phyloP scores from a whole-genome alignment of 2,329 filamentous ascomycete species.

The Chrysosphaeria jannelii region DNA sequence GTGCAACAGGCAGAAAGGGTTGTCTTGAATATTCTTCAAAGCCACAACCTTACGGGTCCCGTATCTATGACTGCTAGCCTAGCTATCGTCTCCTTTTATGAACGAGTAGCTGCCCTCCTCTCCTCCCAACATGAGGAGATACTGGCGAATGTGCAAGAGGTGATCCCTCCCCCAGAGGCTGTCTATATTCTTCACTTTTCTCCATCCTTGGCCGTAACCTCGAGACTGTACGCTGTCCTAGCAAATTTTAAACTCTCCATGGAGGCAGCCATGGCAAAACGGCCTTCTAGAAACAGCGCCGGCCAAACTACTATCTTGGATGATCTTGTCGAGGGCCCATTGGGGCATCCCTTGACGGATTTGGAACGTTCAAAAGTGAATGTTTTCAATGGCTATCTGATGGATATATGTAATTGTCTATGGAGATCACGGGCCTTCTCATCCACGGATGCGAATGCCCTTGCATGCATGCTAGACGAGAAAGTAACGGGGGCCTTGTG shows the following conservation, averaged over 20 bases:
- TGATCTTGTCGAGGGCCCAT: neutral
- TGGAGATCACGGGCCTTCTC: conserved; percentile 51
- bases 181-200: conserved; percentile 44
- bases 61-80: conserved; percentile 27
- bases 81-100: conserved; percentile 36
- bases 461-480: conserved; percentile 19
- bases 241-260: conserved; percentile 46
- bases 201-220: conserved; percentile 28
- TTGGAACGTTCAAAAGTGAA: conserved; percentile 31
- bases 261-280: conserved; percentile 23
- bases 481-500: conserved; percentile 15
- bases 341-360: conserved; percentile 7
- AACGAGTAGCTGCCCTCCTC: conserved; percentile 24
- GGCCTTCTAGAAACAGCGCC: conserved; percentile 2
- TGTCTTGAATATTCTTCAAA: too few species aligned
- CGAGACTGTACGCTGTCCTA: conserved; percentile 38
- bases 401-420: conserved; percentile 62
- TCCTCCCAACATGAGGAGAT: conserved; percentile 15
- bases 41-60: too few species aligned
- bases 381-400: conserved; percentile 54
- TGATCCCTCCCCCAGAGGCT: conserved; percentile 33
- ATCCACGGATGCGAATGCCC: conserved; percentile 27
- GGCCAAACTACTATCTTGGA: conserved; percentile 1
- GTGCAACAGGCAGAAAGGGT: too few species aligned
- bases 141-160: conserved; percentile 27